Evolutionary conservation across 2,329 filamentous ascomycete species (phyloP).

Genomic region (Cladosporium sp.): DNA sequence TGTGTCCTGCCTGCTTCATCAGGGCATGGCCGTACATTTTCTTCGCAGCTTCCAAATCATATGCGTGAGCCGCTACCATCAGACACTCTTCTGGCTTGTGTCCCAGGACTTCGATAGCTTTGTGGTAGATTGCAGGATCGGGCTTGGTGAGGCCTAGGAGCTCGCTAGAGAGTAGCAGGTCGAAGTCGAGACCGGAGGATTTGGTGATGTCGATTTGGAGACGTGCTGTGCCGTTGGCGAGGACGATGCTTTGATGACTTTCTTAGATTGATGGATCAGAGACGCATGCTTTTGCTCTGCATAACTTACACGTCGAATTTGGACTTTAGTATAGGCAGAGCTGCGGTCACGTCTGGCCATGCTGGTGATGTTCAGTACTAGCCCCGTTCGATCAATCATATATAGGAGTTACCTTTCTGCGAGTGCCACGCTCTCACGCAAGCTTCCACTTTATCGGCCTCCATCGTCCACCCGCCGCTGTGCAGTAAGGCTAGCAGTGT

Average conservation of each 20-base stretch:
- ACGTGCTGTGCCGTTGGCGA: conserved; percentile 58
- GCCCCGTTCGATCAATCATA: neutral
- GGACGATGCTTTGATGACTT: conserved; percentile 41
- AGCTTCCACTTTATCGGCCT: neutral
- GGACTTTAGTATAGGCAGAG: conserved; percentile 43
- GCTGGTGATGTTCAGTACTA: conserved; percentile 31
- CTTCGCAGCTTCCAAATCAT: conserved; percentile 55
- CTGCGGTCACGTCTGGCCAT: conserved; percentile 54
- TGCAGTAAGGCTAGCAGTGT: conserved; percentile 44
- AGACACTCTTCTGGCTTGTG: conserved; percentile 51
- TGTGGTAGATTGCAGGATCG: conserved; percentile 49
- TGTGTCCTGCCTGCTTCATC: neutral
- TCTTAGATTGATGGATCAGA: neutral
- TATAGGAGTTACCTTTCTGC: conserved; percentile 35
- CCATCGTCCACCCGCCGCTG: neutral
- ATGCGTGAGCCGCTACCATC: conserved; percentile 58
- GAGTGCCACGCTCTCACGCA: conserved; percentile 48
- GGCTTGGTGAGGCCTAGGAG: conserved; percentile 55
- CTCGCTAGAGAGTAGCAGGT: conserved; percentile 57
- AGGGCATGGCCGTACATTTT: conserved; percentile 26
- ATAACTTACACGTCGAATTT: conserved; percentile 35
- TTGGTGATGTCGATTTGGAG: conserved; percentile 56
- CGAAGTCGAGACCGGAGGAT: conserved; percentile 52
- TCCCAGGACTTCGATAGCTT: conserved; percentile 49
- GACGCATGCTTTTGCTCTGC: neutral